Evolutionary conservation across 2,329 filamentous ascomycete genomes (phyloP).

Genomic region (Trichoderma breve): DNA sequence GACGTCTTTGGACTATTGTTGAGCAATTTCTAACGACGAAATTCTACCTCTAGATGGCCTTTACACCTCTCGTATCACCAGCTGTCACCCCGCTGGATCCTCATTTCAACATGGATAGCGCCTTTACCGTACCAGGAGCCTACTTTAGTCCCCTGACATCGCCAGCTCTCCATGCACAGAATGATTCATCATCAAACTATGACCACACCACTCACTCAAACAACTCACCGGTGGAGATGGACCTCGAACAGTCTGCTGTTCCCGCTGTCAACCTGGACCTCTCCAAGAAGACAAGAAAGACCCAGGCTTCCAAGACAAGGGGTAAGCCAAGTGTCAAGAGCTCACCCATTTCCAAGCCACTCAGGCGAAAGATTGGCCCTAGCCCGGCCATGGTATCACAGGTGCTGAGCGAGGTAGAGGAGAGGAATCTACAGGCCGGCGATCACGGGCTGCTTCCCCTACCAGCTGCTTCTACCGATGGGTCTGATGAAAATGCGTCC

Average conservation of each 20-base stretch:
- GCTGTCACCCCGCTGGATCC: conserved; percentile 77
- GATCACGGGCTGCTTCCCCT: conserved; percentile 40
- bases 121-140: conserved; percentile 63
- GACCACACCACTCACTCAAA: conserved; percentile 45
- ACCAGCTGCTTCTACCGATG: conserved; percentile 47
- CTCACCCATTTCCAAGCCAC: conserved; percentile 70
- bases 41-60: conserved; percentile 56
- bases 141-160: conserved; percentile 85
- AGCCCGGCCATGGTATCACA: conserved; percentile 58
- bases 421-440: conserved; percentile 33
- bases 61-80: conserved; percentile 80
- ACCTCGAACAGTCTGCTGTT: conserved; percentile 44
- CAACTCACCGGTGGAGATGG: conserved; percentile 59
- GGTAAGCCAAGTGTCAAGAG: conserved; percentile 58
- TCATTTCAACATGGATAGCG: conserved; percentile 60
- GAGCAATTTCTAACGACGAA: not conserved
- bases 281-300: conserved; percentile 54
- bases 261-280: conserved; percentile 46
- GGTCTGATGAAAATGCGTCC: conserved; percentile 63
- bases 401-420: conserved; percentile 53
- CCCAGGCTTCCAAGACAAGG: conserved; percentile 50
- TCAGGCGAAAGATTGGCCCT: conserved; percentile 51
- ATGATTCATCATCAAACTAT: conserved; percentile 47
- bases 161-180: conserved; percentile 73
- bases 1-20: not conserved